Evolutionary conservation across 2,329 filamentous ascomycete species (phyloP).

Genomic region (Parafenestella ontariensis): DNA sequence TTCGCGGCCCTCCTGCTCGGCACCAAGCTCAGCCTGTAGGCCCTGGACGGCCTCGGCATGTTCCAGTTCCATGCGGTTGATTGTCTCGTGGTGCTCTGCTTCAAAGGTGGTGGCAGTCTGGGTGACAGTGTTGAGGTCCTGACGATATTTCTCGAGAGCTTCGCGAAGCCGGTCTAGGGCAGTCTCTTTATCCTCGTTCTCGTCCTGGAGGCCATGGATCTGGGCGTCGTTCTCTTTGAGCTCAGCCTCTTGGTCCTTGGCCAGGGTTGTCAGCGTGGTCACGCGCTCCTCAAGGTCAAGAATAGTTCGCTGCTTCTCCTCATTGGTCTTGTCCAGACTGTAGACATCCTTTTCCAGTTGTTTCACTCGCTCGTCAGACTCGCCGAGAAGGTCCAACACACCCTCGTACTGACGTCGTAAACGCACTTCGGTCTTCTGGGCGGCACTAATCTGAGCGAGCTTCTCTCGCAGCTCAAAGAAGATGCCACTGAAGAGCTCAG

Average conservation of each 20-base stretch:
- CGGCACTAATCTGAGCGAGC: constrained; percentile 32
- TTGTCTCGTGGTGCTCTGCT: constrained; percentile 44
- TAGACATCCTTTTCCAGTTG: constrained; percentile 47
- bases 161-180: constrained; percentile 46
- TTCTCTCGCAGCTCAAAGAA: constrained; percentile 43
- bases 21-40: constrained; percentile 47
- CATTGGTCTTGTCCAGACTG: constrained; percentile 47
- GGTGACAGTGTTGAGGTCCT: constrained; percentile 48
- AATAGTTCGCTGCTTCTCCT: constrained; percentile 48
- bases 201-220: constrained; percentile 36
- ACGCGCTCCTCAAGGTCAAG: constrained; percentile 47
- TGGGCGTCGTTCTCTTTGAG: constrained; percentile 37
- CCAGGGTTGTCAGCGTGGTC: constrained; percentile 31
- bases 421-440: constrained; percentile 47
- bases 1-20: constrained; percentile 47
- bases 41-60: constrained; percentile 46
- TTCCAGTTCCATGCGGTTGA: constrained; percentile 50
- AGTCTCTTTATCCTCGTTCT: constrained; percentile 44
- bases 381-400: constrained; percentile 37
- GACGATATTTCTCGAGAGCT: constrained; percentile 49
- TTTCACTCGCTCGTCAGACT: constrained; percentile 43
- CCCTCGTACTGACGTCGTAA: constrained; percentile 45
- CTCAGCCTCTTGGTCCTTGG: constrained; percentile 45
- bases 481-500: constrained; percentile 48
- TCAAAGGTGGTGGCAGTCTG: constrained; percentile 50